These are phyloP conservation scores for Cudoniella acicularis DNA, from an alignment of 495 filamentous ascomycete species.

Conservation along the genomic window DNA sequence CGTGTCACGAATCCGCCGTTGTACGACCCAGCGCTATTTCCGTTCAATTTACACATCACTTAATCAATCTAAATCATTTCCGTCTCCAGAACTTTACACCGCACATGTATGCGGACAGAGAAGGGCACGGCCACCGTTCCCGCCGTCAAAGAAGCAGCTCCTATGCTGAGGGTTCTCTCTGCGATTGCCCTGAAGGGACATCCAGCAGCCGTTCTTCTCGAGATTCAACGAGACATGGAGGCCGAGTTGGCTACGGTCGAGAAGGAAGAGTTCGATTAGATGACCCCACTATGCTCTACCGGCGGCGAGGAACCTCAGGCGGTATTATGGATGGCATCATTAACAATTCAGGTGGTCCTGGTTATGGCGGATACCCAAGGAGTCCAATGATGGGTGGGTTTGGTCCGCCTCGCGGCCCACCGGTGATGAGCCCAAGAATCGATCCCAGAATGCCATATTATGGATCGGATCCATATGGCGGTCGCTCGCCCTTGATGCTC, in stretches of 20 bases:
- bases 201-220: neutral
- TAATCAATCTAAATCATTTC: no score
- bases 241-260: slow-evolving; percentile 3
- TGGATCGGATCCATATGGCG: neutral
- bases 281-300: neutral
- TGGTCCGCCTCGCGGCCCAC: neutral
- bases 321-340: neutral
- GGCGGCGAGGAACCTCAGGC: neutral
- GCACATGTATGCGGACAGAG: neutral
- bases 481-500: neutral
- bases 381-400: neutral
- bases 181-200: neutral
- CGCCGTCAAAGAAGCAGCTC: neutral
- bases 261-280: slow-evolving; percentile 6
- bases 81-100: no score
- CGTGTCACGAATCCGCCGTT: neutral
- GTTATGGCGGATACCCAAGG: neutral
- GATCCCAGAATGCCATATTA: neutral
- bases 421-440: neutral
- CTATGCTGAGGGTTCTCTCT: neutral
- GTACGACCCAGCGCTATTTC: neutral
- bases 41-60: no score
- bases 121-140: neutral
- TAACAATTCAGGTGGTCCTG: neutral
- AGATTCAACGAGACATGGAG: neutral